phyloP scores from a whole-genome alignment of 2,329 filamentous ascomycete genomes.

The Aspergillus ustus region DNA sequence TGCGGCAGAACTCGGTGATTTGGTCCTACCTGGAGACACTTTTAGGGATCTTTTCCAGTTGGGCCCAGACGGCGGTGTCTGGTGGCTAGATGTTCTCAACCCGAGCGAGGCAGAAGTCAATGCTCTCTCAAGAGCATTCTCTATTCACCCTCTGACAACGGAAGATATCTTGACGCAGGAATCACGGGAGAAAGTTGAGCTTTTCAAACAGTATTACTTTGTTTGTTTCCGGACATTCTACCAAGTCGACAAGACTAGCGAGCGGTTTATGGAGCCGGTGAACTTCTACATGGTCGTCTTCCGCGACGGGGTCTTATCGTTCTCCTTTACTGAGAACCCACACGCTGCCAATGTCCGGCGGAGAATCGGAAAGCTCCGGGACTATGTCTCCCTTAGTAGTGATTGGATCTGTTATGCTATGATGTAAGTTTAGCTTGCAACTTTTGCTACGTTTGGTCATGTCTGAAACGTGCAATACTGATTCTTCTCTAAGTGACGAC shows the following conservation, averaged over 20 bases:
- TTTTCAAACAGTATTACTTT: conserved; percentile 98
- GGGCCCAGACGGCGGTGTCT: conserved; percentile 77
- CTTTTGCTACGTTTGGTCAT: background rate
- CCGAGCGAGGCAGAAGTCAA: conserved; percentile 87
- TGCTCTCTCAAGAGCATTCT: conserved; percentile 90
- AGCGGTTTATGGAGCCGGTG: conserved; percentile 88
- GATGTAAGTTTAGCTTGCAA: conserved; percentile 69
- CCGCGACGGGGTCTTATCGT: conserved; percentile 90
- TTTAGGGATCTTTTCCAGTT: conserved; percentile 85
- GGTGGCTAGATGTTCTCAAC: conserved; percentile 96
- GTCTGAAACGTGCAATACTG: conserved; percentile 7
- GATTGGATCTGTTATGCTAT: conserved; percentile 99
- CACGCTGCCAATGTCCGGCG: conserved; percentile 89
- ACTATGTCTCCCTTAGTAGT: conserved; percentile 91
- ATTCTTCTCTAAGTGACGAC: conserved; percentile 69
- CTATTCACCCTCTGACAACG: conserved; percentile 90
- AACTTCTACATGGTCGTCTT: conserved; percentile 98
- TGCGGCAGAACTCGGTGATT: conserved; percentile 82
- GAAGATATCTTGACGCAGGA: conserved; percentile 97
- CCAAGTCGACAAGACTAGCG: conserved; percentile 75
- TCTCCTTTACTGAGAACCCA: conserved; percentile 85
- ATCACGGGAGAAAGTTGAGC: conserved; percentile 95
- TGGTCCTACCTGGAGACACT: conserved; percentile 86
- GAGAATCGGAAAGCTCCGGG: conserved; percentile 88
- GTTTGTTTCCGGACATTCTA: conserved; percentile 95